Evolutionary conservation across 371 early-diverging fungal genomes (phyloP), one percentile per base, ranked within the genome.

Genomic region (Lichtheimia corymbifera): DNA sequence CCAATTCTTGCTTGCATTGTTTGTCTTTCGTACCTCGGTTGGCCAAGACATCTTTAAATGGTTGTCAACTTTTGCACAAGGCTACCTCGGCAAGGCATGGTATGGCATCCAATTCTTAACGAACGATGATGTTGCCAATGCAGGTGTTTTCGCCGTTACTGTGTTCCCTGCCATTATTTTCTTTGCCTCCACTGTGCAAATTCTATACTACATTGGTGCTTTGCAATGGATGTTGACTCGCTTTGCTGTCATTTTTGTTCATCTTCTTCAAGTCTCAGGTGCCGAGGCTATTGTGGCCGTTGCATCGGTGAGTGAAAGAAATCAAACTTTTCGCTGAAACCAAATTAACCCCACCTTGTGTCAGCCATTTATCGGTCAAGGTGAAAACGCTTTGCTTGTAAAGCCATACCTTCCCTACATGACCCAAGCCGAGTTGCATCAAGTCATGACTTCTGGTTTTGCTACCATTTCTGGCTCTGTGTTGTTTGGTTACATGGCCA

Each of bases 401-500:
- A 83, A 83, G 45, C 93, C 94, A 44, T 93, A 92, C 68, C 72
- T 96, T 27, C 86, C 88, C 28, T 87, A 87, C 70, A 88, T 94
- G 93, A 96, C 96, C 25, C 73, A 69, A 6, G 87, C 94, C 2
- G 96, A 96, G 74, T 69, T 96, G 61, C 95, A 95, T 72, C 86
- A 93, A 54, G 84, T 88, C 79, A 89, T 96, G 93, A 86, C 89
- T 15, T 92, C 93, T 55, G 95, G 94, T 44, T 95, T 95, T 77
- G 88, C 94, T 17, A 95, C 95, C 58, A 88, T 93, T 62, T 86
- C 93, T 25, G 96, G 96, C 18, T 93, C 94, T 17, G 90, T 91
- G 17, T 72, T 95, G 35, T 81, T 88, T 58, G 91, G 85, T 18
- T 90, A 90, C 65, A 75, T 90, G 65, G 70, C 83, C 5, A 76